Evolutionary conservation across 257 asterid genomes (phyloP).

Genomic region (Fraxinus anomala): DNA sequence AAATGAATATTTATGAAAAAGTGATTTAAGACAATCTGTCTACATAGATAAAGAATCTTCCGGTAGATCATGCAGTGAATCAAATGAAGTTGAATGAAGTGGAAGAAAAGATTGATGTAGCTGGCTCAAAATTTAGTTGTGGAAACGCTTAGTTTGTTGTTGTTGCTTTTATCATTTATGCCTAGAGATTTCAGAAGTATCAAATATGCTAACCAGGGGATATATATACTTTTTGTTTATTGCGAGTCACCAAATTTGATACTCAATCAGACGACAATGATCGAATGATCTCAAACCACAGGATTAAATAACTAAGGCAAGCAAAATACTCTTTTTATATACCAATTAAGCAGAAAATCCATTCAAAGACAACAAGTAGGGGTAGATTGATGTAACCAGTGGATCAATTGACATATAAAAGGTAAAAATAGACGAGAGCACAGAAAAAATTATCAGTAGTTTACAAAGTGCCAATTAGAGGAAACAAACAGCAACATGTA

Average conservation of each 20-base stretch:
- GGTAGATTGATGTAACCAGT: neutral
- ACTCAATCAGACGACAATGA: no score
- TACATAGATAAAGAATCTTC: neutral
- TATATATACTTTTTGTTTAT: neutral
- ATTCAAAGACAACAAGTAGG: neutral
- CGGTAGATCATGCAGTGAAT: neutral
- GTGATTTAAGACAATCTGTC: neutral
- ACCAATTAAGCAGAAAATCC: neutral
- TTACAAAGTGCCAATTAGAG: neutral
- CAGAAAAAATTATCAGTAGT: neutral
- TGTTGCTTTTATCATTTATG: neutral
- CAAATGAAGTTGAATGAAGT: neutral
- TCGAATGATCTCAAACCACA: no score
- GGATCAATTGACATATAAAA: neutral
- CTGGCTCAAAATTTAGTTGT: neutral
- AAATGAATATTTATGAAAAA: neutral
- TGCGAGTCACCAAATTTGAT: neutral
- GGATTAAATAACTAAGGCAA: neutral
- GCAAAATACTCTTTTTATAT: neutral
- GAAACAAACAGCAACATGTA: slow-evolving; percentile 11
- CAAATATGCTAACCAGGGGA: slow-evolving; percentile 12
- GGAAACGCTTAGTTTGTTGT: neutral
- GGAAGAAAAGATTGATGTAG: neutral
- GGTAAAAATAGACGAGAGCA: neutral
- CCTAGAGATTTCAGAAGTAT: slow-evolving; percentile 23